Evolutionary conservation across 176 grass and related monocot genomes (phyloP).

Genomic region (Musa beccarii): DNA sequence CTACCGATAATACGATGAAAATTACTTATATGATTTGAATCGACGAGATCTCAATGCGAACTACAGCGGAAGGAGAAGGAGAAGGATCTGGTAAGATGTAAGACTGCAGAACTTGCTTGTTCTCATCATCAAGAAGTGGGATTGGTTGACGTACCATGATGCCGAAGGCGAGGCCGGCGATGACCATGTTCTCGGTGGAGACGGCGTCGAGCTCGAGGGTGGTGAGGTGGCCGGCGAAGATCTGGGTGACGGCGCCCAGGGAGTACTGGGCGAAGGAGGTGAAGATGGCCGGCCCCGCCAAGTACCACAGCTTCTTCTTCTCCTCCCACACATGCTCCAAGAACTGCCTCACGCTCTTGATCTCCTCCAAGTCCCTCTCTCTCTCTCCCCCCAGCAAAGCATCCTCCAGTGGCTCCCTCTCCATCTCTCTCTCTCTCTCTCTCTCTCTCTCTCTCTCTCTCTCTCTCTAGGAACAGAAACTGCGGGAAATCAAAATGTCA

Average conservation of each 20-base stretch:
- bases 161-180: slow-evolving; percentile 66
- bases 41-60: too few species aligned
- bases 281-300: slow-evolving; percentile 71
- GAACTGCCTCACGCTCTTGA: slow-evolving; percentile 39
- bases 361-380: slow-evolving; percentile 47
- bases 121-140: too few species aligned
- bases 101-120: too few species aligned
- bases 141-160: slow-evolving; percentile 35
- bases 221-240: slow-evolving; percentile 71
- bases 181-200: slow-evolving; percentile 79
- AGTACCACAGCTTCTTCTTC: slow-evolving; percentile 59
- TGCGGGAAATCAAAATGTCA: too few species aligned
- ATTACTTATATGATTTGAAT: too few species aligned
- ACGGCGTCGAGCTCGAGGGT: slow-evolving; percentile 85
- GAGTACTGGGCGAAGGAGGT: slow-evolving; percentile 82
- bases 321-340: slow-evolving; percentile 28
- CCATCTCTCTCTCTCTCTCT: neutral
- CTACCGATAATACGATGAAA: too few species aligned
- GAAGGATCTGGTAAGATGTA: too few species aligned
- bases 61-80: too few species aligned
- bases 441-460: neutral
- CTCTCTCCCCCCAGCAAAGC: neutral
- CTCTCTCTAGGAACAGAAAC: neutral
- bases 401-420: neutral
- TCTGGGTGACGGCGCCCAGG: slow-evolving; percentile 50